Evolutionary conservation across 768 basidiomycete genomes (phyloP), one percentile per base, ranked within the genome.

Genomic region (Auriculariales sp.): DNA sequence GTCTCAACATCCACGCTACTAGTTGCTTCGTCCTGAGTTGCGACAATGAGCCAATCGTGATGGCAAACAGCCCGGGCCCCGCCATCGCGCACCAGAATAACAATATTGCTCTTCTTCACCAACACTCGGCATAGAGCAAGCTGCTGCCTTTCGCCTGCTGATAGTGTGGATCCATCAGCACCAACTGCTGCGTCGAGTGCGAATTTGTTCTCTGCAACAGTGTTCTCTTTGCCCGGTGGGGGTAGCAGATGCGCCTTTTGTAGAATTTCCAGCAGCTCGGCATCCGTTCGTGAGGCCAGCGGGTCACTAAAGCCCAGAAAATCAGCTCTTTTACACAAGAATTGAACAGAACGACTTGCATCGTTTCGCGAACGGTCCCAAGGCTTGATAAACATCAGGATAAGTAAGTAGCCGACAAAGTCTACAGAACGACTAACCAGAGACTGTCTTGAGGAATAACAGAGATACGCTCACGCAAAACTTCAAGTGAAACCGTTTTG

Each of bases 361-460:
- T 51, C 60, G 72, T 71, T 53, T 77, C 62, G 53, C 75, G 61
- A 31, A 74, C 53, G 0, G 71, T 72, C 0, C 73, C 73, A 12
- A 70, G 54, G 59, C 50, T 54, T 24, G 9, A 10, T 6, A 14
- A n/a, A 3, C 28, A 14, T 15, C 10, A 22, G 24, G n/a, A 25
- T 33, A 22, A 25, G 12, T 28, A 34, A 46, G 56, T 47, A 45
- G 46, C 62, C 48, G 12, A 64, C 56, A 48, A 19, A 14, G 27
- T 12, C n/a, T 28, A 15, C 17, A 9, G 58, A 58, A 5, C 59
- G 61, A 32, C 46, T 53, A 33, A 47, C 53, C 78, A 81, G n/a
- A 79, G 59, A 15, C 72, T 69, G 15, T 81, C 77, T 61, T 83
- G 84, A 1, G 83, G 84, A 11, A 87, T 81, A 33, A 85, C 70